Evolutionary conservation across 257 asterid species (phyloP).

Genomic region (Salvia hispanica): DNA sequence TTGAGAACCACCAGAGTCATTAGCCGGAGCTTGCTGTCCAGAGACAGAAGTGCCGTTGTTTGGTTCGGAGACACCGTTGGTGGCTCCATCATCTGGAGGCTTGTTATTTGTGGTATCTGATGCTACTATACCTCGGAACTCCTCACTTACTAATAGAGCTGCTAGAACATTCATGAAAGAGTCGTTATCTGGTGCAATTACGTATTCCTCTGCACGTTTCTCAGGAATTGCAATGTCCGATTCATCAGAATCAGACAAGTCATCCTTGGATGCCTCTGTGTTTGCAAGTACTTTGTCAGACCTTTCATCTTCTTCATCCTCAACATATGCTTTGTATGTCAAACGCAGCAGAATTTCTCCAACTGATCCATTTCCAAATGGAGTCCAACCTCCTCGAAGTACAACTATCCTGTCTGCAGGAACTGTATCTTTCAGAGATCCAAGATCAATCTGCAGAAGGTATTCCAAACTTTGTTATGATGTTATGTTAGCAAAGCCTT

Average conservation of each 20-base stretch:
- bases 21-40: constrained; percentile 40
- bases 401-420: constrained; percentile 81
- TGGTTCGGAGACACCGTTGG: constrained; percentile 40
- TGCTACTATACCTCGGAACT: constrained; percentile 84
- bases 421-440: constrained; percentile 87
- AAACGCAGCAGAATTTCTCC: constrained; percentile 86
- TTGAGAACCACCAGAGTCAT: constrained; percentile 47
- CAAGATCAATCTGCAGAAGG: constrained; percentile 77
- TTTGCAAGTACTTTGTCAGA: constrained; percentile 30
- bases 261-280: constrained; percentile 60
- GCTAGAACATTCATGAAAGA: constrained; percentile 83
- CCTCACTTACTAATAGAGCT: constrained; percentile 86
- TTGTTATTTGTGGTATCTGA: constrained; percentile 65
- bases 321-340: constrained; percentile 97
- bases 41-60: constrained; percentile 38
- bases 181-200: constrained; percentile 54
- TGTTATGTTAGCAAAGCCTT: neutral
- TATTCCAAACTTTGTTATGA: neutral
- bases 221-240: constrained; percentile 34
- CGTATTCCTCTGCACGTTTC: constrained; percentile 39
- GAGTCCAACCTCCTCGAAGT: constrained; percentile 78
- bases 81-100: constrained; percentile 40
- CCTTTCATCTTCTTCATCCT: constrained; percentile 96
- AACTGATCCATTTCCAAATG: constrained; percentile 67
- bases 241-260: constrained; percentile 60